These are phyloP conservation scores for Thalassiosira oceanica DNA, from an alignment of 352 stramenopile genomes.

Conservation along the genomic window DNA sequence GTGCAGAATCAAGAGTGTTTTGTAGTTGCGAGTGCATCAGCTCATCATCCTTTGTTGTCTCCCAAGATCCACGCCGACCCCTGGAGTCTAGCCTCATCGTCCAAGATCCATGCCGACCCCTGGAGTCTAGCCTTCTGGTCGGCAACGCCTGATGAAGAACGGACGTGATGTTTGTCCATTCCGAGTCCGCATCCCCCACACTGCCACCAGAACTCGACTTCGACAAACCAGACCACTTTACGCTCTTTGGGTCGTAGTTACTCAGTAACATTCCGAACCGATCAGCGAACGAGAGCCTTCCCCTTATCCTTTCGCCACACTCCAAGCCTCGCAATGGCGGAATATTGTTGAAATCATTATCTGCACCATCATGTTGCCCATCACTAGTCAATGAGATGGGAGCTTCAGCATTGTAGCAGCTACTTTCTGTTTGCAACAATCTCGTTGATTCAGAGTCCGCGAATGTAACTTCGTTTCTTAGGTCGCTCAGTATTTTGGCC, in stretches of 20 bases:
- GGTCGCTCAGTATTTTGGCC: constrained; percentile 15
- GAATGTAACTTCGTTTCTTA: neutral
- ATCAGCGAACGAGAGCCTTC: constrained; percentile 23
- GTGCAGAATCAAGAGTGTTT: constrained; percentile 3
- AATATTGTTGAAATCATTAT: neutral
- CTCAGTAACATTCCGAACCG: constrained; percentile 41
- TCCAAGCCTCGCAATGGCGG: constrained; percentile 8
- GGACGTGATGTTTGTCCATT: constrained; percentile 10
- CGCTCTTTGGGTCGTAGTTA: constrained; percentile 40
- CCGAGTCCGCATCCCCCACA: constrained; percentile 14
- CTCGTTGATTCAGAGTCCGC: neutral
- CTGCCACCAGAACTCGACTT: constrained; percentile 15
- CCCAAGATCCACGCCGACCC: too few relatives aligned
- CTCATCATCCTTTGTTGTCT: too few relatives aligned
- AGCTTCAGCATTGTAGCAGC: neutral
- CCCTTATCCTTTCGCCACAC: neutral
- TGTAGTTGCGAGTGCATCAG: neutral
- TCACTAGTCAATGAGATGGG: neutral
- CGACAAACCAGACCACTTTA: too few relatives aligned
- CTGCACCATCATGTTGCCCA: neutral
- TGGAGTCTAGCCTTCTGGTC: too few relatives aligned
- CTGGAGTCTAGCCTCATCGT: too few relatives aligned
- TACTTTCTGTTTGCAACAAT: neutral
- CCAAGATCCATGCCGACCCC: too few relatives aligned
- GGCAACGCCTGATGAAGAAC: constrained; percentile 16